Base-by-base conservation (phyloP, 139 green algal species). In the Micromonas pusilla region DNA sequence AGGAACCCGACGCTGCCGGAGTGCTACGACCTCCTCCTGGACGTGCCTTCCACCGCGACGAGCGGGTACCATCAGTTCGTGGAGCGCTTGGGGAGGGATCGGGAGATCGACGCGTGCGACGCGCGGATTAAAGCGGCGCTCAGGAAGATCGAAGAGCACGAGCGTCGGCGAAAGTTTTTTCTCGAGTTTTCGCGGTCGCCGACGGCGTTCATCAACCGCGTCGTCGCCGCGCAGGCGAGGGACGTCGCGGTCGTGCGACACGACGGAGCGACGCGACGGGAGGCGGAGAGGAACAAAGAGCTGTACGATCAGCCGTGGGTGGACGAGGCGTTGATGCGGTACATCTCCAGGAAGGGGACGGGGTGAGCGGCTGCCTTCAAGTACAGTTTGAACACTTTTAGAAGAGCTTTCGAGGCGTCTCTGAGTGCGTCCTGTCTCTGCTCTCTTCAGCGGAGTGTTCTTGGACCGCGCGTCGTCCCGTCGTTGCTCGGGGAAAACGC, bases 131-230 rank as follows among this genome's bases (percentile, higher is more conserved):
- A 32, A 5, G 21, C 30, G 33, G 64, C 33, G 52, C 81, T 90
- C 26, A 64, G 74, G 30, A 80, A 84, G 65, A 86, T 93, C 53
- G 83, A 91, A 54, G 90, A 96, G 81, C 81, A 89, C 60, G 67
- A 81, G 13, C 82, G 88, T 19, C 86, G 92, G 28, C 83, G 86
- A 28, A 75, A 84, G 19, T 87, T 93, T 76, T 89, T 93, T 57
- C 75, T 92, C 32, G 88, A 79, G 1, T 97, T 97, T 74, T 83
- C 82, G 9, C 80, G 91, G 36, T 83, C 76, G 28, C 92, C 92
- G 2, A 82, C 90, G 0, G 92, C 94, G 34, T 91, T 93, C 73
- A 86, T 94, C 63, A 88, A 92, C 72, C 84, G 82, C 2, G 63
- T 97, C 30, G 72, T 96, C 13, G 87, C 83, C 13, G 82, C 83